These are phyloP conservation scores for Eimeria falciformis DNA, from an alignment of 169 alveolate genomes.

Conservation along the genomic window DNA sequence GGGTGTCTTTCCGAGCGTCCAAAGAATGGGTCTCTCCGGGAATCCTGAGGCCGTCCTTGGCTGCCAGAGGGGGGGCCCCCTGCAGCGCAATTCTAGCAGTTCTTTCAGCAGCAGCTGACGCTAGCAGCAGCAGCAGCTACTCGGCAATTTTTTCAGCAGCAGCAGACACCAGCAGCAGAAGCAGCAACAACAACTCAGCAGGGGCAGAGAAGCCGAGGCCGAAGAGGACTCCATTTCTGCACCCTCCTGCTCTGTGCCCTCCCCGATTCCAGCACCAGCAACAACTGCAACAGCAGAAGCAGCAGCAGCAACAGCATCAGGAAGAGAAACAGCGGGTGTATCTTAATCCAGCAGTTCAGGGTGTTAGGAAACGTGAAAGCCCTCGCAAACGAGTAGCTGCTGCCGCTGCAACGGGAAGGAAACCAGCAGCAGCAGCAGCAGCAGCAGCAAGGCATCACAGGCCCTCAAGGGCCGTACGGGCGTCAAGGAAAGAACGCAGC, in stretches of 20 bases:
- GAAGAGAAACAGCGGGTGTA: neutral
- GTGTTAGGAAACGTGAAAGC: neutral
- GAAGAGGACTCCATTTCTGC: neutral
- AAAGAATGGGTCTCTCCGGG: too few species aligned
- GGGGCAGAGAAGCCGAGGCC: neutral
- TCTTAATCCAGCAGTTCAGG: constrained; percentile 15
- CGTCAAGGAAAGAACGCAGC: neutral
- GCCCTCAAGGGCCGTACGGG: neutral
- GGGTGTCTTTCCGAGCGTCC: too few species aligned
- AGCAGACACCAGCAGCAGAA: neutral
- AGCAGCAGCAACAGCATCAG: neutral
- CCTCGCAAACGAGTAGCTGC: neutral
- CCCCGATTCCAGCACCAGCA: neutral
- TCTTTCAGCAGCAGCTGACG: too few species aligned
- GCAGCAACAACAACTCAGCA: neutral
- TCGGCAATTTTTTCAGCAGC: too few species aligned
- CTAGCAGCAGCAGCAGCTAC: too few species aligned
- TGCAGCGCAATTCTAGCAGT: too few species aligned
- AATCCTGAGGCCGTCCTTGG: too few species aligned
- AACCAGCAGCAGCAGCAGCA: neutral
- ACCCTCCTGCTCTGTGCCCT: neutral
- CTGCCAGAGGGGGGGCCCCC: too few species aligned
- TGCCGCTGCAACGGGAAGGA: neutral
- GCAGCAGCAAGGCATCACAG: neutral
- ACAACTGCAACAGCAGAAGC: neutral